Percentiles rank a stretch among this genome's conserved stretches.
Conservation (phyloP, 2,329 filamentous ascomycete species). For the Fusarium tjaetaba region DNA sequence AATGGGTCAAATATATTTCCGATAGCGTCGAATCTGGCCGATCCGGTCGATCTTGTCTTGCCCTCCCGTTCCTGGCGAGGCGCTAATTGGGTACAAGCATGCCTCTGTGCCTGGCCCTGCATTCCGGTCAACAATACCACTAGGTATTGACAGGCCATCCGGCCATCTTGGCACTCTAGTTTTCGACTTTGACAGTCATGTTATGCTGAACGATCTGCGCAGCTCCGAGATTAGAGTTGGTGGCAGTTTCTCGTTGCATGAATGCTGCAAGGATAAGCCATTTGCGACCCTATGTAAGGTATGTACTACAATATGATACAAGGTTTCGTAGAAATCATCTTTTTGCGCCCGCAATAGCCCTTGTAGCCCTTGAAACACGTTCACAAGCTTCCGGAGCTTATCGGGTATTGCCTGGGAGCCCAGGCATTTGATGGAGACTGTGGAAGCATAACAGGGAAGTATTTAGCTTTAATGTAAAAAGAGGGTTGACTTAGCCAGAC, state of each 20-base stretch:
- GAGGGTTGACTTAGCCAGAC: background rate
- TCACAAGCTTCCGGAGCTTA: background rate
- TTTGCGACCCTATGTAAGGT: background rate
- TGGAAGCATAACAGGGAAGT: background rate
- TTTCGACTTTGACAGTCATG: background rate
- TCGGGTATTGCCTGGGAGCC: background rate
- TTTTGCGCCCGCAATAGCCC: background rate
- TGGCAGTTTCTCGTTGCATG: background rate
- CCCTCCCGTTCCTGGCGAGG: conserved; percentile 16
- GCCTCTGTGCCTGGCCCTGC: conserved; percentile 8
- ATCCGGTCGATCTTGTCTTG: conserved; percentile 5
- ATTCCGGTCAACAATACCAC: conserved; percentile 12
- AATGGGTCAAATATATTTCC: background rate
- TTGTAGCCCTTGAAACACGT: background rate
- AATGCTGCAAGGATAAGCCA: background rate
- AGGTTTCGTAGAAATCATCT: background rate
- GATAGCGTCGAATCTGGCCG: background rate
- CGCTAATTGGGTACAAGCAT: conserved; percentile 6
- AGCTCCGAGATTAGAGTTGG: background rate
- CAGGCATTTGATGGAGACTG: background rate
- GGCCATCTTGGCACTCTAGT: background rate
- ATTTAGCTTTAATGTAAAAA: background rate
- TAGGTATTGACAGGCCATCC: background rate
- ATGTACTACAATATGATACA: background rate
- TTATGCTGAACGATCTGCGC: background rate